phyloP scores from a whole-genome alignment of 2,329 filamentous ascomycete genomes.

The Fusarium clavum region DNA sequence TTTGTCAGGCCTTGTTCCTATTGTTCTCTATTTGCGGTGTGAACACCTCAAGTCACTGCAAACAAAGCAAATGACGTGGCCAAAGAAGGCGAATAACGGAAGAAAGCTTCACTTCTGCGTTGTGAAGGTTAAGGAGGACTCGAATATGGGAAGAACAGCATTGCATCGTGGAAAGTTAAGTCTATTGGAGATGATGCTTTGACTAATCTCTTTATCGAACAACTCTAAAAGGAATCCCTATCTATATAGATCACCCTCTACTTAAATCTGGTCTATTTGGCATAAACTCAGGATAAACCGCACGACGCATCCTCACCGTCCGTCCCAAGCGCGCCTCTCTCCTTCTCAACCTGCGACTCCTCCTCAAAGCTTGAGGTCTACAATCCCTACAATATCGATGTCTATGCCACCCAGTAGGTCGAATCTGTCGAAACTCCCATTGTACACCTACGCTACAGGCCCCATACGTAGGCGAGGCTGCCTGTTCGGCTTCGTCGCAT shows the following conservation, averaged over 20 bases:
- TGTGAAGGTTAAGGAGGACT: neutral
- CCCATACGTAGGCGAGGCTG: conserved; percentile 6
- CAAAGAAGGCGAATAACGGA: neutral
- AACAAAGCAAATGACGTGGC: neutral
- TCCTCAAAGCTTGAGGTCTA: neutral
- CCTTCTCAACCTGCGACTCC: neutral
- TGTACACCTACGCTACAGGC: neutral
- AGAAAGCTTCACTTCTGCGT: neutral
- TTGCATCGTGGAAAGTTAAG: neutral
- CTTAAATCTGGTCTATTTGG: neutral
- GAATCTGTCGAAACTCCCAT: conserved; percentile 14
- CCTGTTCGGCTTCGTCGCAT: conserved; percentile 13
- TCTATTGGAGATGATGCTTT: neutral
- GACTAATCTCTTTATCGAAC: neutral
- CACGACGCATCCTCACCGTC: neutral
- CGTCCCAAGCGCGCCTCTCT: neutral
- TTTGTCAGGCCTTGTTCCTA: neutral
- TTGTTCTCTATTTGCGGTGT: neutral
- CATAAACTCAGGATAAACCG: neutral
- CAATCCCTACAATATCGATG: conserved; percentile 22
- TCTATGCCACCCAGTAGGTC: conserved; percentile 1
- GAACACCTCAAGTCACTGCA: neutral
- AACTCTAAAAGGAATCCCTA: neutral
- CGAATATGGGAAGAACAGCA: neutral
- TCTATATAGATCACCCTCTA: neutral